Conservation (phyloP, 1,284 basidiomycete species). For the Schizopora paradoxa region DNA sequence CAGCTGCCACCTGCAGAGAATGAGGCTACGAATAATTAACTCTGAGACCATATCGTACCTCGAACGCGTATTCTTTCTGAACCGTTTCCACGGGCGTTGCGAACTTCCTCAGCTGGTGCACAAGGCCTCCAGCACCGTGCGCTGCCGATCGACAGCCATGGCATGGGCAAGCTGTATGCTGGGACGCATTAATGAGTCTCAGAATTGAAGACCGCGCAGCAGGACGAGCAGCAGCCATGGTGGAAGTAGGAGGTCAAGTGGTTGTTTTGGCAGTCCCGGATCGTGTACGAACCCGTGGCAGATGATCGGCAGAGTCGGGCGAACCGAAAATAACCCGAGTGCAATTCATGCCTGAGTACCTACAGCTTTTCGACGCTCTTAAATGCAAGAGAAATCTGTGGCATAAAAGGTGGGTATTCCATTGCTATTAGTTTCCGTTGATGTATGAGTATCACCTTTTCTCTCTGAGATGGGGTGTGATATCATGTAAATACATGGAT, state of each 20-base stretch:
- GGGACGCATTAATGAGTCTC: constrained; percentile 37
- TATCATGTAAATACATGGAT: too few relatives aligned
- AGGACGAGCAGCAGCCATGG: constrained; percentile 11
- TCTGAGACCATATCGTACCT: constrained; percentile 49
- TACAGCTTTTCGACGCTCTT: too few relatives aligned
- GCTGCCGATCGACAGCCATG: constrained; percentile 53
- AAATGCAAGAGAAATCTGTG: too few relatives aligned
- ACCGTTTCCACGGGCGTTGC: constrained; percentile 80
- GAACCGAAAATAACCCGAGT: too few relatives aligned
- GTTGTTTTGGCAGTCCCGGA: too few relatives aligned
- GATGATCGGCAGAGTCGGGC: too few relatives aligned
- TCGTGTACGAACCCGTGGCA: too few relatives aligned
- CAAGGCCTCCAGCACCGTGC: constrained; percentile 37
- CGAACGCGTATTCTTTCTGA: constrained; percentile 94
- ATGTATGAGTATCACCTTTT: too few relatives aligned
- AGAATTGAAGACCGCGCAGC: constrained; percentile 15
- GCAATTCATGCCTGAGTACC: too few relatives aligned
- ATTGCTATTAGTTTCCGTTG: too few relatives aligned
- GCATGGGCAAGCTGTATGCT: constrained; percentile 71
- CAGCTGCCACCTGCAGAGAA: constrained; percentile 78
- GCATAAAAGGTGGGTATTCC: too few relatives aligned
- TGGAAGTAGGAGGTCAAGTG: constrained; percentile 4
- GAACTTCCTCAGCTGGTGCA: constrained; percentile 63
- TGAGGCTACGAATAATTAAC: constrained; percentile 16
- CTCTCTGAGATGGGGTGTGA: too few relatives aligned